Evolutionary conservation across 495 filamentous ascomycete species (phyloP).

Genomic region (Trypethelium eluteriae): DNA sequence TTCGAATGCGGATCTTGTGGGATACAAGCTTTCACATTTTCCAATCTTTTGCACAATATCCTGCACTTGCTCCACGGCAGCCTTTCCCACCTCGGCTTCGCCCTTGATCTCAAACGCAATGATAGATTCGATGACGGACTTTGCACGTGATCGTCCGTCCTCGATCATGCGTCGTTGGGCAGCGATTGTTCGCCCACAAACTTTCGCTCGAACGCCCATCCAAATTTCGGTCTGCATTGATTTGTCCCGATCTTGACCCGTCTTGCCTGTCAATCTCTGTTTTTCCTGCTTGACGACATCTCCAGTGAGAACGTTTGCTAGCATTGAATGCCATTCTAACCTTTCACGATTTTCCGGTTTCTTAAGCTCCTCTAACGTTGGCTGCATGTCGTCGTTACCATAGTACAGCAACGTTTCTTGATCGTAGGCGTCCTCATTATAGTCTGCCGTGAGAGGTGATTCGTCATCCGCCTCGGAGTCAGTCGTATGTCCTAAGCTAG

Average conservation of each 20-base stretch:
- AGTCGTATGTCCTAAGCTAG: constrained; percentile 54
- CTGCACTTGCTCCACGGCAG: constrained; percentile 74
- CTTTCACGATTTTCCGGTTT: constrained; percentile 83
- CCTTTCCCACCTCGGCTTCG: constrained; percentile 82
- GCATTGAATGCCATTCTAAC: constrained; percentile 96
- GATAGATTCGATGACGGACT: constrained; percentile 71
- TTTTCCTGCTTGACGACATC: constrained; percentile 98
- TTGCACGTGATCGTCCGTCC: constrained; percentile 43
- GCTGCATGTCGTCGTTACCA: constrained; percentile 75
- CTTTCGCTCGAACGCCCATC: constrained; percentile 74
- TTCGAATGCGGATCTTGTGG: constrained; percentile 66
- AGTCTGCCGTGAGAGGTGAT: constrained; percentile 75
- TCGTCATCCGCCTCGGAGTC: constrained; percentile 88
- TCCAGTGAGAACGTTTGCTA: constrained; percentile 88
- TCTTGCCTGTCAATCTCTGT: constrained; percentile 77
- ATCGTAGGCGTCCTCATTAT: constrained; percentile 78
- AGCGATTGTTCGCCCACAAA: constrained; percentile 73
- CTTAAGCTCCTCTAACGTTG: constrained; percentile 79
- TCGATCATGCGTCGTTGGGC: constrained; percentile 50
- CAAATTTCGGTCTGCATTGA: constrained; percentile 78
- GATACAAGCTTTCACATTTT: constrained; percentile 74
- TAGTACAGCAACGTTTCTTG: constrained; percentile 89
- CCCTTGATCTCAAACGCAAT: constrained; percentile 90
- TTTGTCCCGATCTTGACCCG: constrained; percentile 64
- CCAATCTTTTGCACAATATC: constrained; percentile 85